A percentile compares a stretch with the other conserved stretches of the same genome.
Evolutionary conservation across 1,284 basidiomycete species (phyloP).

Genomic region (Hymenochaete sp.): DNA sequence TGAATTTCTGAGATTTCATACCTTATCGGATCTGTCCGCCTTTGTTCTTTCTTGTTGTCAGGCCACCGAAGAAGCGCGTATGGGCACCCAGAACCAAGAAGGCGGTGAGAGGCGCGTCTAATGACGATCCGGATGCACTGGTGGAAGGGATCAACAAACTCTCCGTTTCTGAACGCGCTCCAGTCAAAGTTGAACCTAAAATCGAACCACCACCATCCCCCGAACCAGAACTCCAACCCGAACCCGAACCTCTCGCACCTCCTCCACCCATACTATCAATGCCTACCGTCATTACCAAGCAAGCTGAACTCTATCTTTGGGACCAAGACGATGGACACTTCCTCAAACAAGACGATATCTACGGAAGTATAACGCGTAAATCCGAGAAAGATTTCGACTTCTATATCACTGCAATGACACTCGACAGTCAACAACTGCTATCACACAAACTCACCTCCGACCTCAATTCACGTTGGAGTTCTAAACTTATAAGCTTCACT

Average conservation of each 20-base stretch:
- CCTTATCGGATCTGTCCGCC: too few relatives aligned
- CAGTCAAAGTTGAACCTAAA: conserved; percentile 12
- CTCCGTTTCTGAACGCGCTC: too few relatives aligned
- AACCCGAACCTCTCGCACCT: background rate
- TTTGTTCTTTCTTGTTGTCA: conserved; percentile 3
- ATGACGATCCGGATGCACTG: conserved; percentile 19
- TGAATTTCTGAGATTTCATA: background rate
- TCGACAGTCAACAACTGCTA: conserved; percentile 40
- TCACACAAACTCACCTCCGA: conserved; percentile 58
- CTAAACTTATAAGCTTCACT: conserved; percentile 63
- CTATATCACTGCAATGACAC: conserved; percentile 54
- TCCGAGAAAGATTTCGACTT: conserved; percentile 41
- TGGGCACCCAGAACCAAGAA: conserved; percentile 23
- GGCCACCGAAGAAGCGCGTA: conserved; percentile 17
- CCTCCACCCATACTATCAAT: conserved; percentile 18
- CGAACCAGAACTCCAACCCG: conserved; percentile 17
- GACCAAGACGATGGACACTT: conserved; percentile 64
- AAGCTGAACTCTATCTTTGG: conserved; percentile 66
- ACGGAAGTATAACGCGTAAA: conserved; percentile 58
- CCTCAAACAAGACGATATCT: conserved; percentile 64
- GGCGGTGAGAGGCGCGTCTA: conserved; percentile 20
- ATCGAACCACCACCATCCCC: too few relatives aligned
- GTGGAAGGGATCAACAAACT: too few relatives aligned
- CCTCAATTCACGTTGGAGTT: conserved; percentile 69
- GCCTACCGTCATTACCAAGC: conserved; percentile 33